Conservation (phyloP, 2,329 filamentous ascomycete species). For the Fusarium stilboides region DNA sequence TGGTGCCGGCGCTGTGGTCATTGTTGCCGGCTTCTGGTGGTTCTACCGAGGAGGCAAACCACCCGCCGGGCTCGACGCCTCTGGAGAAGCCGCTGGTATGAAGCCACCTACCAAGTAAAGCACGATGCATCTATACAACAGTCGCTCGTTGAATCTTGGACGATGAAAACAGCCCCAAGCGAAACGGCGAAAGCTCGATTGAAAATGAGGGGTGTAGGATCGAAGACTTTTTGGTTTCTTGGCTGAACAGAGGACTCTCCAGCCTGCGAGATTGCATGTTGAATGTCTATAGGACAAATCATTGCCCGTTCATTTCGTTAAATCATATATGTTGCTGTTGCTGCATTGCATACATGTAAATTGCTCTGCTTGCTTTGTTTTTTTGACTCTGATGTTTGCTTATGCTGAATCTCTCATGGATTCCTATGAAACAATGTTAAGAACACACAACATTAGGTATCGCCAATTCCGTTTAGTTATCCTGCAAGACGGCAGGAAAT, state of each 20-base stretch:
- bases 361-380: background rate
- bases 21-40: constrained; percentile 32
- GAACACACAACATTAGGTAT: too few species aligned
- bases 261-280: constrained; percentile 5
- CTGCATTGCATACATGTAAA: background rate
- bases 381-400: too few species aligned
- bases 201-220: background rate
- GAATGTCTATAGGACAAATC: background rate
- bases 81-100: constrained; percentile 22
- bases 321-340: background rate
- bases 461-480: background rate
- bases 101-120: constrained; percentile 33
- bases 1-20: constrained; percentile 31
- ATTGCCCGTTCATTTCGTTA: background rate
- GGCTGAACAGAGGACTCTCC: background rate
- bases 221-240: constrained; percentile 1
- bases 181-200: background rate
- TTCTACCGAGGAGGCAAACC: constrained; percentile 42
- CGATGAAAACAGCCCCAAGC: too few species aligned
- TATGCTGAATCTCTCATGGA: too few species aligned
- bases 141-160: background rate
- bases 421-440: too few species aligned
- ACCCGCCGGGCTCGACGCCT: constrained; percentile 15
- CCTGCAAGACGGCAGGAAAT: background rate
- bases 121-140: background rate